Evolutionary conservation across 2,329 filamentous ascomycete species (phyloP), one percentile per base, ranked within the genome.

Genomic region (Nemania sp.): DNA sequence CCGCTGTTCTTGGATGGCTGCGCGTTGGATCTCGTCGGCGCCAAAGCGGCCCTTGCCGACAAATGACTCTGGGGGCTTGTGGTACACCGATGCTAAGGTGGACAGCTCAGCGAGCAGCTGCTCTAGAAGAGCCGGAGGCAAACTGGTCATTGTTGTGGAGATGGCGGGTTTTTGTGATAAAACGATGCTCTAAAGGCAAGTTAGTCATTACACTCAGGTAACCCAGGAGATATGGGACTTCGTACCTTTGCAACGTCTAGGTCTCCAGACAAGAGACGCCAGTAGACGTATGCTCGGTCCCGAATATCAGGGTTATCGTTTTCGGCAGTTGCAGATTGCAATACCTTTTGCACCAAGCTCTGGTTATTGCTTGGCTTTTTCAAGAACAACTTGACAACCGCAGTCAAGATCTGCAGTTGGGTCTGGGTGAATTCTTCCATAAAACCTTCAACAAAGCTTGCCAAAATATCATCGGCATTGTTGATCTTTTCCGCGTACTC

Each of bases 401-500:
- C 94, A 8, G 96, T 99, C 75, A 99, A 86, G 74, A 98, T 98
- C 81, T 99, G 96, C 60, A 99, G 84, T 85, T 99, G 96, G n/a
- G 94, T 97, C 91, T 97, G 95, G 60, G 94, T 96, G 78, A 98
- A 98, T 80, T 99, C 96, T 79, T 98, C 96, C 79, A 92, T 92
- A 79, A 99, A 98, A 0, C 90, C 91, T 64, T 98, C 96, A 13
- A 98, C 95, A 77, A 99, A 99, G 20, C 92, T 90, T 60, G 90
- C 87, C 67, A 99, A 82, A 70, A 99, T 98, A 74, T 98, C 93
- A 71, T 94, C 94, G n/a, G 96, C 96, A 75, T 99, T 98, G 82
- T 89, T 97, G 77, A 99, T 99, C 86, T 99, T 99, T 84, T 99
- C 96, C 0, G 96, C 96, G 78, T 99, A 99, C 80, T 99, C 96